Conservation (phyloP, 257 asterid species). For the Verbena officinalis region DNA sequence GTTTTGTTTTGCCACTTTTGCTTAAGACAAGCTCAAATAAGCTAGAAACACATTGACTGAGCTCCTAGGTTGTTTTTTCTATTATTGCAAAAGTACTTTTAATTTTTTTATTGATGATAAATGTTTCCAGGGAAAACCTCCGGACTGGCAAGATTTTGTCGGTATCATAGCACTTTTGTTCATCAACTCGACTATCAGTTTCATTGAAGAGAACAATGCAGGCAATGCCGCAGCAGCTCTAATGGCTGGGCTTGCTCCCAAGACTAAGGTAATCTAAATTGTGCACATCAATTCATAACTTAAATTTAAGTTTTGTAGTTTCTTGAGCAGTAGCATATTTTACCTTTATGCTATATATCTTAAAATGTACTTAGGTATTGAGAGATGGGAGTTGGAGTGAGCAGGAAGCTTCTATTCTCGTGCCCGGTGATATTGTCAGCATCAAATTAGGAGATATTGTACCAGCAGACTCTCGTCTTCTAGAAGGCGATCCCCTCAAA, state of each 20-base stretch:
- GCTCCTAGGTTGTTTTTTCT: too few relatives aligned
- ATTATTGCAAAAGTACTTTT: too few relatives aligned
- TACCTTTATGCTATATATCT: too few relatives aligned
- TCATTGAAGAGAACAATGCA: conserved; percentile 76
- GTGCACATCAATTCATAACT: too few relatives aligned
- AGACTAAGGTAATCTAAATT: too few relatives aligned
- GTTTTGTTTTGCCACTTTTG: too few relatives aligned
- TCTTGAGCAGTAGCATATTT: too few relatives aligned
- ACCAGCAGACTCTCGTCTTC: conserved; percentile 85
- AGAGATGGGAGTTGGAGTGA: conserved; percentile 81
- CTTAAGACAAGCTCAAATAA: too few relatives aligned
- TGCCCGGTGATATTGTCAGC: conserved; percentile 81
- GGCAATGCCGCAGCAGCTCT: conserved; percentile 80
- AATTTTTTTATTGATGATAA: too few relatives aligned
- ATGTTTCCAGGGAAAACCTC: conserved; percentile 58
- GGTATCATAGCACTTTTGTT: conserved; percentile 55
- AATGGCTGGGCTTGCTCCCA: conserved; percentile 77
- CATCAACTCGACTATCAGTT: conserved; percentile 75
- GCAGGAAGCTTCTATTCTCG: conserved; percentile 76
- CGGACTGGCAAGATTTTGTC: conserved; percentile 80
- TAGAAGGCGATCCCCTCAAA: conserved; percentile 81
- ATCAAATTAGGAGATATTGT: conserved; percentile 79
- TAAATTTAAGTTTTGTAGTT: too few relatives aligned
- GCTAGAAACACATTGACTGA: too few relatives aligned
- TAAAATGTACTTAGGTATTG: too few relatives aligned